These are phyloP conservation scores for Xanthoceras sorbifolium DNA, from an alignment of 345 rosid genomes.

Conservation along the genomic window DNA sequence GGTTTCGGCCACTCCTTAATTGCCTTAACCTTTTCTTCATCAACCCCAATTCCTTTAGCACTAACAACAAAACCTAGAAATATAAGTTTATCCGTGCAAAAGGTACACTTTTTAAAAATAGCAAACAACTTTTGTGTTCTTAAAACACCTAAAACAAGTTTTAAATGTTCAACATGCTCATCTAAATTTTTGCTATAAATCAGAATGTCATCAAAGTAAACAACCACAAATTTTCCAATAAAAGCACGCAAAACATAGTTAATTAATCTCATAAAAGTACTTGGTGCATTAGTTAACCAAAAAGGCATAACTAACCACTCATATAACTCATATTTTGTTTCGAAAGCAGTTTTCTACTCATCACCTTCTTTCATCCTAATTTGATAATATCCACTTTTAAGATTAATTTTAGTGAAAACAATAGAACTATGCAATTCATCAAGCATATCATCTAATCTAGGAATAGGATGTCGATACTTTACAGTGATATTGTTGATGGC, in stretches of 20 bases:
- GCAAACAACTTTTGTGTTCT: background rate
- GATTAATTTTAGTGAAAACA: slow-evolving; percentile 4
- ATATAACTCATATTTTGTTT: too few species aligned
- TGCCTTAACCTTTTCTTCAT: background rate
- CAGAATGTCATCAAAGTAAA: too few species aligned
- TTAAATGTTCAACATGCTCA: background rate
- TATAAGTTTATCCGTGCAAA: background rate
- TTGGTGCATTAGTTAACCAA: too few species aligned
- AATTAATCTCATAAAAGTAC: too few species aligned
- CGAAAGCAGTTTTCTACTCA: slow-evolving; percentile 12
- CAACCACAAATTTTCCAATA: too few species aligned
- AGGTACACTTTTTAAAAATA: background rate
- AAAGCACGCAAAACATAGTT: too few species aligned
- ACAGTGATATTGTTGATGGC: background rate
- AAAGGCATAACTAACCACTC: too few species aligned
- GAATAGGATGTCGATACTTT: too few species aligned
- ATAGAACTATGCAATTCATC: slow-evolving; percentile 7
- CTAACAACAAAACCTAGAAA: slow-evolving; percentile 4
- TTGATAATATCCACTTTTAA: slow-evolving; percentile 8
- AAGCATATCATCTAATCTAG: background rate
- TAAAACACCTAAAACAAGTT: background rate
- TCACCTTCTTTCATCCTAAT: background rate
- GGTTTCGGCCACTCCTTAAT: background rate
- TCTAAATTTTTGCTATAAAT: background rate
- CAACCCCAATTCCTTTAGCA: background rate